Evolutionary conservation across 768 basidiomycete species (phyloP), one percentile per base, ranked within the genome.

Genomic region (Lactarius indigo): DNA sequence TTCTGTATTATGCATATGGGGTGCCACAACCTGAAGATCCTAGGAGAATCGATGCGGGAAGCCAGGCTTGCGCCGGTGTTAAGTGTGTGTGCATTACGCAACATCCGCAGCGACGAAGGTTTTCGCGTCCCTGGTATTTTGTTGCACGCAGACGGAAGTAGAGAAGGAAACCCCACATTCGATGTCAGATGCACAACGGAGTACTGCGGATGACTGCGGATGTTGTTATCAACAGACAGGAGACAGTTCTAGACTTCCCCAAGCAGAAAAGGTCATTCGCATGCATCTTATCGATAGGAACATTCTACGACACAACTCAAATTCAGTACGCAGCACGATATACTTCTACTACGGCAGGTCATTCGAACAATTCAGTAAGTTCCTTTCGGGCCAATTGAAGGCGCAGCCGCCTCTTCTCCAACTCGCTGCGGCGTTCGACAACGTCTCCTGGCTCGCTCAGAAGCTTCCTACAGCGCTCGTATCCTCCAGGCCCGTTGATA

Each of bases 341-440:
- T 30, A 6, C 26, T 54, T 41, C 26, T 26, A 12, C 18, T 41
- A 47, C 39, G 39, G 28, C 28, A 31, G 28, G 33, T 68, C 66
- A 68, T 15, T 31, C 42, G 8, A 69, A 72, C 13, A 47, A 41
- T n/a, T 65, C 64, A 7, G 68, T 39, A 10, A 83, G 68, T 71
- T 86, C 80, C 5, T 69, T 68, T 58, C 77, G 78, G 0, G 85
- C 86, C 8, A 68, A 76, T 39, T 76, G 69, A 39, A 87, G 72
- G 42, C 85, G 76, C 63, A 83, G 80, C 64, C 81, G 69, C 73
- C 82, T 86, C 73, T 83, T 83, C 64, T 65, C 61, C 57, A 85
- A 66, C 58, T 86, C 86, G 18, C 75, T 77, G 2, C 87, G 76
- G 26, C 72, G 73, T 6, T 76, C 78, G 0, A 80, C 75, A 12